Conservation (phyloP, 768 basidiomycete species). For the Clitopilus hobsonii region DNA sequence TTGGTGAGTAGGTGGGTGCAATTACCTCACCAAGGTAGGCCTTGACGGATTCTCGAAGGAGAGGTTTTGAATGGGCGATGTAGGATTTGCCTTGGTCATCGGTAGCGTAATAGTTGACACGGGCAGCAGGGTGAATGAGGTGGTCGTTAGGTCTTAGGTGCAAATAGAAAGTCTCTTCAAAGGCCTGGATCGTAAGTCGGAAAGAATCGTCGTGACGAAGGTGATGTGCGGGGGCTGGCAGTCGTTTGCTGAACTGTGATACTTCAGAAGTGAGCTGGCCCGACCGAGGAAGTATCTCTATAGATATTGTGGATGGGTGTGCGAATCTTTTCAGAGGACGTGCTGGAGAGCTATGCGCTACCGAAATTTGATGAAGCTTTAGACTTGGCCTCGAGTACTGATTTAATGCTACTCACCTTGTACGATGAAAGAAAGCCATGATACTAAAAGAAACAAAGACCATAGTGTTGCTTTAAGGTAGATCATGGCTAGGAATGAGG, state of each 20-base stretch:
- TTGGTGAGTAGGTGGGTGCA: slow-evolving; percentile 42
- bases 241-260: slow-evolving; percentile 26
- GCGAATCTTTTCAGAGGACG: slow-evolving; percentile 44
- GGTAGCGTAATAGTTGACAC: slow-evolving; percentile 59
- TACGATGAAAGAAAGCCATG: slow-evolving; percentile 23
- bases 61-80: slow-evolving; percentile 50
- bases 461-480: slow-evolving; percentile 10
- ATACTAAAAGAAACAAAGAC: slow-evolving; percentile 31
- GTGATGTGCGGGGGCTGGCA: slow-evolving; percentile 32
- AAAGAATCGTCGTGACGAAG: slow-evolving; percentile 69
- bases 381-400: slow-evolving; percentile 1
- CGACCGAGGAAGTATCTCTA: slow-evolving; percentile 54
- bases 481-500: slow-evolving; percentile 28
- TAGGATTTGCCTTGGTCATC: slow-evolving; percentile 44
- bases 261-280: slow-evolving; percentile 15
- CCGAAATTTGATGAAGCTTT: slow-evolving; percentile 2
- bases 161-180: slow-evolving; percentile 61
- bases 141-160: slow-evolving; percentile 76
- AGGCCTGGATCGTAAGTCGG: slow-evolving; percentile 63
- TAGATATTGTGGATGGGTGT: slow-evolving; percentile 44
- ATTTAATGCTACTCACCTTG: slow-evolving; percentile 22
- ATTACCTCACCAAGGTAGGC: slow-evolving; percentile 79
- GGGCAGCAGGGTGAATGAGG: slow-evolving; percentile 75
- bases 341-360: slow-evolving; percentile 45
- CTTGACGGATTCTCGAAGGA: slow-evolving; percentile 58